phyloP scores from a whole-genome alignment of 768 basidiomycete genomes.

The Tulasnella sp. region DNA sequence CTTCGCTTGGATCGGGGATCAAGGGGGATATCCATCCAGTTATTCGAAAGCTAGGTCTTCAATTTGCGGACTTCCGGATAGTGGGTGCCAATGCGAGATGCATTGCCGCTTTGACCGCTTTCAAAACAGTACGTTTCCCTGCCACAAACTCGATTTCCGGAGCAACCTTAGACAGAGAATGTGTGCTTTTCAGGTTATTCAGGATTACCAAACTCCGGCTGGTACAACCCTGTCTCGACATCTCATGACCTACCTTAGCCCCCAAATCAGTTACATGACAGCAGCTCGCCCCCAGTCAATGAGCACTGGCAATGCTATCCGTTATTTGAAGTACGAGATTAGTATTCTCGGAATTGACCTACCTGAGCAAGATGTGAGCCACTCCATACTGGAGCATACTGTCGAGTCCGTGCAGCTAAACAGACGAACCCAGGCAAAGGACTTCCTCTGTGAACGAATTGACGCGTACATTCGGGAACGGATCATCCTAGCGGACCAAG shows the following conservation, averaged over 20 bases:
- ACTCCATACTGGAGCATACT: background rate
- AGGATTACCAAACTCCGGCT: conserved; percentile 82
- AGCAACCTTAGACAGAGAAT: background rate
- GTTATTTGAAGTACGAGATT: conserved; percentile 93
- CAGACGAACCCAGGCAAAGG: conserved; percentile 64
- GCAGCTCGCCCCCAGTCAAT: conserved; percentile 86
- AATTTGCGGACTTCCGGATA: conserved; percentile 89
- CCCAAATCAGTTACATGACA: conserved; percentile 88
- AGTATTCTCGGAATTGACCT: conserved; percentile 88
- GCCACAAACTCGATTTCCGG: conserved; percentile 6
- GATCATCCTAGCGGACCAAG: conserved; percentile 87
- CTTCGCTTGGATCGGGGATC: conserved; percentile 11
- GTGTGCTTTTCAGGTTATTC: conserved; percentile 62
- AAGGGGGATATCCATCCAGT: conserved; percentile 91
- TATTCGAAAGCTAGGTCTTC: conserved; percentile 78
- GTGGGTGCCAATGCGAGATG: conserved; percentile 94
- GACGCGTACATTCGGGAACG: conserved; percentile 92
- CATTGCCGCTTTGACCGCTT: conserved; percentile 84
- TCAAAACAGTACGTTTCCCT: conserved; percentile 69
- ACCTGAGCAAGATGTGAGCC: conserved; percentile 85
- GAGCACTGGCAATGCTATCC: conserved; percentile 91
- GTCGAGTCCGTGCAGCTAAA: background rate
- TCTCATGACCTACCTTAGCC: conserved; percentile 85
- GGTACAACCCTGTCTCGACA: conserved; percentile 86
- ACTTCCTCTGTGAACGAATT: conserved; percentile 75